A percentile compares a stretch with the other conserved stretches of the same genome.
Evolutionary conservation across 208 protist genomes (phyloP).

Genomic region (Wallacemonas rigidus): DNA sequence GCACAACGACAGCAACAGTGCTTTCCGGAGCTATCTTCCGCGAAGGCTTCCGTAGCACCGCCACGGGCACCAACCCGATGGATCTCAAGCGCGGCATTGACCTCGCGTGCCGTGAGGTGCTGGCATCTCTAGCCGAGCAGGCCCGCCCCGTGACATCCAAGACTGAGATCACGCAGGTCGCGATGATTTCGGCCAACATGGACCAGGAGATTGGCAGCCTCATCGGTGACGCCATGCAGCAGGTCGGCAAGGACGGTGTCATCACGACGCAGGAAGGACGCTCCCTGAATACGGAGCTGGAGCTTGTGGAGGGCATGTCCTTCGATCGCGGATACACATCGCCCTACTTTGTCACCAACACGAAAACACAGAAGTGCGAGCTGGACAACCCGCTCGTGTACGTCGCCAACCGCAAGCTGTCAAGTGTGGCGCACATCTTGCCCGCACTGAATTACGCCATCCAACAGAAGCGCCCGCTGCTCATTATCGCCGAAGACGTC

Average conservation of each 20-base stretch:
- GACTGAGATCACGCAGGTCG: slow-evolving; percentile 98
- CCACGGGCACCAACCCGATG: slow-evolving; percentile 99
- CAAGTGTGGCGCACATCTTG: slow-evolving; percentile 76
- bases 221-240: slow-evolving; percentile 99
- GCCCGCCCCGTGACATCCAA: slow-evolving; percentile 96
- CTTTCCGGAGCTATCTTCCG: slow-evolving; percentile 97
- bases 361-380: slow-evolving; percentile 97
- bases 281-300: slow-evolving; percentile 98
- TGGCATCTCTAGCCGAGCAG: slow-evolving; percentile 93
- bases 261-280: slow-evolving; percentile 99
- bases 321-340: slow-evolving; percentile 99
- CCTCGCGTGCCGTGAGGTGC: slow-evolving; percentile 93
- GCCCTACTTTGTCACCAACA: slow-evolving; percentile 99
- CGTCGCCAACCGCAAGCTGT: slow-evolving; percentile 86
- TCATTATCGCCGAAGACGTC: slow-evolving; percentile 91
- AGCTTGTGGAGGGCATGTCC: slow-evolving; percentile 98
- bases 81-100: slow-evolving; percentile 99
- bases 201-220: slow-evolving; percentile 98
- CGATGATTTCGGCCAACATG: slow-evolving; percentile 99
- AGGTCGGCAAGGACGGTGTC: slow-evolving; percentile 99
- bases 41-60: slow-evolving; percentile 98
- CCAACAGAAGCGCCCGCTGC: slow-evolving; percentile 82
- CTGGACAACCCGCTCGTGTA: slow-evolving; percentile 97
- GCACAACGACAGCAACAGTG: slow-evolving; percentile 99
- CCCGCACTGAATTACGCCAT: slow-evolving; percentile 87